A percentile compares a stretch with the other conserved stretches of the same genome.
These are phyloP conservation scores for Lodderomyces jiufengensis DNA, from an alignment of 1,139 yeast species.

Conservation along the genomic window DNA sequence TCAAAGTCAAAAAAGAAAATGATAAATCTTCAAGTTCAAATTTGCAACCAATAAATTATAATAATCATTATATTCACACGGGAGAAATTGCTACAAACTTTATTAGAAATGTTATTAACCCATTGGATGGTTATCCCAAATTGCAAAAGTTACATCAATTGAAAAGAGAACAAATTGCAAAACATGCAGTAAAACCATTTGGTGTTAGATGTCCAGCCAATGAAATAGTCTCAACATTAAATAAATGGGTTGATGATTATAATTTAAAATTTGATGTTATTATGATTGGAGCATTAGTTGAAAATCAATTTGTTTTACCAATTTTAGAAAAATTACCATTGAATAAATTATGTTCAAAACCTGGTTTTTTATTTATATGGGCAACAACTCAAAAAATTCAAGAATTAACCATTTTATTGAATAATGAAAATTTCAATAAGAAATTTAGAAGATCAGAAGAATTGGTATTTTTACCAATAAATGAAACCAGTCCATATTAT, in stretches of 20 bases:
- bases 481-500: conserved; percentile 56
- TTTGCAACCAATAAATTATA: conserved; percentile 56
- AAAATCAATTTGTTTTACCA: conserved; percentile 63
- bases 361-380: conserved; percentile 87
- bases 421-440: conserved; percentile 59
- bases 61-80: conserved; percentile 63
- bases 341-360: conserved; percentile 70
- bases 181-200: conserved; percentile 58
- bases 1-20: too few species aligned
- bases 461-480: conserved; percentile 63
- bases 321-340: conserved; percentile 64
- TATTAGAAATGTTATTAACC: conserved; percentile 61
- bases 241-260: conserved; percentile 55
- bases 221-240: conserved; percentile 53
- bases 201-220: conserved; percentile 57
- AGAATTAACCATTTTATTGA: conserved; percentile 56
- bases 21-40: background rate
- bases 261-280: conserved; percentile 78
- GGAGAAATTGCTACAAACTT: conserved; percentile 56
- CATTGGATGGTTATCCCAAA: conserved; percentile 84
- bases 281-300: conserved; percentile 84
- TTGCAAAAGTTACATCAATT: conserved; percentile 62
- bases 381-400: conserved; percentile 69
- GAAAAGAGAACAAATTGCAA: conserved; percentile 47
- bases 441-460: conserved; percentile 90